These are phyloP conservation scores for Solanum gandarillasii DNA, from an alignment of 257 asterid species.

Conservation along the genomic window DNA sequence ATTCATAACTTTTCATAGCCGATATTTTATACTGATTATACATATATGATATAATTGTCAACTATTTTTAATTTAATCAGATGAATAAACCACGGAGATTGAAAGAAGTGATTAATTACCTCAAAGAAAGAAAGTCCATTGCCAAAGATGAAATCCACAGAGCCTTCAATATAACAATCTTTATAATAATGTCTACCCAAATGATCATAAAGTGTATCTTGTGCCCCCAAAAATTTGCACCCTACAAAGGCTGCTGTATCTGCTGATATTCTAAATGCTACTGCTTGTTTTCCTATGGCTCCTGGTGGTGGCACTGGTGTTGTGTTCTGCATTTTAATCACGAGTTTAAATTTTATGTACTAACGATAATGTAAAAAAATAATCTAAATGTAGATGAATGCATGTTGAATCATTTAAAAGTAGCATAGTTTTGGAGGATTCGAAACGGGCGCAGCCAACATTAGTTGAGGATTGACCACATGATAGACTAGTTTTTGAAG, in stretches of 20 bases:
- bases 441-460: fast-evolving
- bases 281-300: conserved; percentile 85
- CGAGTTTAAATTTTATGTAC: not conserved
- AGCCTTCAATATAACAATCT: conserved; percentile 88
- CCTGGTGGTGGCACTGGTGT: conserved; percentile 77
- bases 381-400: not conserved
- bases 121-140: conserved; percentile 79
- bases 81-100: fast-evolving
- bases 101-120: conserved; percentile 21
- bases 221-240: conserved; percentile 85
- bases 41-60: fast-evolving
- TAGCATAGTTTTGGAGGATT: not conserved
- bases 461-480: not conserved
- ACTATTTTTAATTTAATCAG: not conserved
- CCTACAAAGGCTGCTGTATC: conserved; percentile 73
- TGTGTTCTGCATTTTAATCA: conserved; percentile 40
- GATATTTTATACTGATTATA: not conserved
- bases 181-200: conserved; percentile 79
- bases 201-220: conserved; percentile 83
- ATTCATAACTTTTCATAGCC: not conserved
- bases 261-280: conserved; percentile 83
- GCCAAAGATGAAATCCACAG: conserved; percentile 89
- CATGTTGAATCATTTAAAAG: not conserved
- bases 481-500: not conserved
- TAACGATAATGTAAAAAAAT: too few relatives aligned